Evolutionary conservation across 495 filamentous ascomycete species (phyloP).

Genomic region (Penicillium tannophilum): DNA sequence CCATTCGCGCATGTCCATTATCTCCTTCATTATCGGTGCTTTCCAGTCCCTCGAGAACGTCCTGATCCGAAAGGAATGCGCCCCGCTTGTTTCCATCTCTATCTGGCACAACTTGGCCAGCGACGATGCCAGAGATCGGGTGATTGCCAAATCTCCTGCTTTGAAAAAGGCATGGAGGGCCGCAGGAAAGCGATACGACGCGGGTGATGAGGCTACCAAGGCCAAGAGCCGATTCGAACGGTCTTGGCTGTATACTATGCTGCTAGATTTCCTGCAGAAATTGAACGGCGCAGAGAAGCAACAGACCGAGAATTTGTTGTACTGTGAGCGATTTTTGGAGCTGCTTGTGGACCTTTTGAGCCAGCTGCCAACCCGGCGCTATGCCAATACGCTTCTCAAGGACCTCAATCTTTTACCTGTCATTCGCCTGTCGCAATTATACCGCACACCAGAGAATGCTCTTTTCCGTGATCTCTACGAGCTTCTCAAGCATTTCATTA

Average conservation of each 20-base stretch:
- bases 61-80: conserved; percentile 92
- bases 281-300: conserved; percentile 61
- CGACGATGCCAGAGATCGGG: conserved; percentile 64
- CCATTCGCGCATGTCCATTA: conserved; percentile 72
- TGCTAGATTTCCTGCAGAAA: conserved; percentile 78
- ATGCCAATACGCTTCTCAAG: conserved; percentile 88
- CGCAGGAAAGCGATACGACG: conserved; percentile 80
- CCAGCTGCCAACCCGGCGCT: conserved; percentile 90
- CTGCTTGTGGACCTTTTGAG: conserved; percentile 88
- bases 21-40: conserved; percentile 85
- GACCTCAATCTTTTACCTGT: conserved; percentile 86
- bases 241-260: conserved; percentile 86
- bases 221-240: conserved; percentile 86
- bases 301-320: conserved; percentile 65
- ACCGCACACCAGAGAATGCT: conserved; percentile 69
- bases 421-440: conserved; percentile 78
- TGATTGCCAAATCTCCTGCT: conserved; percentile 67
- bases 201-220: conserved; percentile 77
- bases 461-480: conserved; percentile 80
- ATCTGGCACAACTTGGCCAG: conserved; percentile 92
- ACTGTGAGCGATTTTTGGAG: conserved; percentile 93
- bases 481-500: conserved; percentile 79
- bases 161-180: conserved; percentile 91
- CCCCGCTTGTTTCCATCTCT: conserved; percentile 88
- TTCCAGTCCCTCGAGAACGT: conserved; percentile 93